Evolutionary conservation across 441 rosid genomes (phyloP), one percentile per base, ranked within the genome.

Genomic region (Populus hybrid): DNA sequence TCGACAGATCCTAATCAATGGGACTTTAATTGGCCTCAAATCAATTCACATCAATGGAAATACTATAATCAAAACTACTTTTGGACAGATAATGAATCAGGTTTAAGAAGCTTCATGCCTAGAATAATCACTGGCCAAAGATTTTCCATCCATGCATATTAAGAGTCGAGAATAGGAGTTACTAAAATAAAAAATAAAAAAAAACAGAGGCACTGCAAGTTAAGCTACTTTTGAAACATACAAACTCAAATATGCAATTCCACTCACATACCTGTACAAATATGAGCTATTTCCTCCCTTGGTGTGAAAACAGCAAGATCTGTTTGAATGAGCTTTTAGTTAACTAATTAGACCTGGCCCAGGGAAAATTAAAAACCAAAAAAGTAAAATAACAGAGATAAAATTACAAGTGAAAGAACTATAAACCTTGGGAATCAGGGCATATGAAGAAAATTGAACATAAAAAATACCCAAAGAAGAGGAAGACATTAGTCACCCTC

Each of bases 401-500:
- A 77, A 69, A 59, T 46, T 72, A 75, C 77, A 80, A 72, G 77
- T 40, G 61, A 78, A 70, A 76, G 81, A 78, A 80, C 84, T 81
- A 81, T 82, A 79, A 79, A 83, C 84, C 86, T 66, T 20, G 78
- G 38, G 79, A 80, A 59, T 67, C 71, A 73, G 81, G 77, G 83
- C 34, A 80, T 23, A 61, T 78, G 78, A 79, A 76, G 30, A 64
- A 71, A 76, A 78, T 75, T 71, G 46, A 75, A 76, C 80, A 74
- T 85, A 86, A 86, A 40, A 86, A 84, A 79, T 74, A 81, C 88
- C 87, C 85, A 57, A 70, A 66, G 75, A 69, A 50, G 74, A 81
- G 84, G 87, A 71, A 59, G 63, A 9, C 68, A 11, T 82, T 81
- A 63, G 70, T 69, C 87, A 73, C 84, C 81, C 77, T 79, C 46